These are phyloP conservation scores for Penicillium macrosclerotiorum DNA, from an alignment of 495 filamentous ascomycete genomes.

Conservation along the genomic window DNA sequence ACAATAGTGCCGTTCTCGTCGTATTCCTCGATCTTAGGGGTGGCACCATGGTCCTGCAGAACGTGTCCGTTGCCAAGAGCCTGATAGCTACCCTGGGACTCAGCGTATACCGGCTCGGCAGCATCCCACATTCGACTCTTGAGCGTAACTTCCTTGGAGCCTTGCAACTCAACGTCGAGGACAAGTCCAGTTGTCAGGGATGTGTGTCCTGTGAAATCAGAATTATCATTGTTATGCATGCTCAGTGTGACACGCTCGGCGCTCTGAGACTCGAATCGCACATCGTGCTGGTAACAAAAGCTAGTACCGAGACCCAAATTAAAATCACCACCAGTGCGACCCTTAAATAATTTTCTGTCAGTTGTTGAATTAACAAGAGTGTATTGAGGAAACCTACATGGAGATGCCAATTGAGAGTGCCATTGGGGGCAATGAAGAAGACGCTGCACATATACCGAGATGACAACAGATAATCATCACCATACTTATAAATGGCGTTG, in stretches of 20 bases:
- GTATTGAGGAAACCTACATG: constrained; percentile 24
- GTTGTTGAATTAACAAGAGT: neutral
- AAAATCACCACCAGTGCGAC: constrained; percentile 34
- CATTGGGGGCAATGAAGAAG: constrained; percentile 27
- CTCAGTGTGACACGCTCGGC: constrained; percentile 15
- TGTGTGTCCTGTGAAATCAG: constrained; percentile 10
- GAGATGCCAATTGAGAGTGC: constrained; percentile 37
- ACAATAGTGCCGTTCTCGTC: constrained; percentile 14
- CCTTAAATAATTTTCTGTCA: neutral
- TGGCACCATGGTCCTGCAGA: constrained; percentile 42
- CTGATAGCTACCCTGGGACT: constrained; percentile 42
- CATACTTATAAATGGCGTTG: constrained; percentile 37
- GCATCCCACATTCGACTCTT: constrained; percentile 17
- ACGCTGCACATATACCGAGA: constrained; percentile 37
- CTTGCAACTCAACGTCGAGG: constrained; percentile 17
- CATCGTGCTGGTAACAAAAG: constrained; percentile 31
- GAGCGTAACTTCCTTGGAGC: constrained; percentile 8
- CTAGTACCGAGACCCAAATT: constrained; percentile 10
- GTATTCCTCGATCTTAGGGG: constrained; percentile 44
- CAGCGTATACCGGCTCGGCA: constrained; percentile 26
- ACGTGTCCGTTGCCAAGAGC: constrained; percentile 33
- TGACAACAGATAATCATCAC: constrained; percentile 34
- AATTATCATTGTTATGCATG: constrained; percentile 29
- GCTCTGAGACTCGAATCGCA: constrained; percentile 14
- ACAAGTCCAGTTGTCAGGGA: constrained; percentile 21